Evolutionary conservation across 2,329 filamentous ascomycete genomes (phyloP), one percentile per base, ranked within the genome.

Genomic region (Aspergillus fischeri): DNA sequence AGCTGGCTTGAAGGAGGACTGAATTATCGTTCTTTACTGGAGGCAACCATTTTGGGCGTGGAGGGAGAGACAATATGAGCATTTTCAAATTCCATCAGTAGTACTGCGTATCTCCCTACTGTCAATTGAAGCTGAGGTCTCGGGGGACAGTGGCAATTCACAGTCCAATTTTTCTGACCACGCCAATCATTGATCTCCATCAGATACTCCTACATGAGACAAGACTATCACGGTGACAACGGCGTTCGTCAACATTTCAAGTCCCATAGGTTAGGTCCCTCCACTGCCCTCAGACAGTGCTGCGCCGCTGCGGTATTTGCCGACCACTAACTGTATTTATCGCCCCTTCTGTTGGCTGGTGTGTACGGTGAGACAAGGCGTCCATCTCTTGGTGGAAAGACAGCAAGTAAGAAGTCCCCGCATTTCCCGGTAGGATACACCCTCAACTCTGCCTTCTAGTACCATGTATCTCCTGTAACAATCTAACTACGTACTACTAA

Each of bases 71-170:
- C 21, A 20, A 44, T 20, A 21, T 8, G 4, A 20, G 8, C 21
- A 24, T 44, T 24, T 38, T 17, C 32, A 38, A 38, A 17, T 38
- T 7, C 32, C 14, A 7, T 7, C 32, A 38, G 32, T 38, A 38
- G 32, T 17, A 35, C 1, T 35, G 14, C 6, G 32, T 35, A 35
- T 35, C 14, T 35, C 32, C 17, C 14, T 17, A n/a, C 32, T 17
- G 14, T 3, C 32, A 17, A 17, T n/a, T 38, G 32, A 38, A 38
- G 32, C 32, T 38, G 32, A 38, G 32, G 41, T 21, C 41, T 58
- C 63, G 58, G 62, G 63, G 57, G 49, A 53, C 25, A 44, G 52
- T 51, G 28, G 49, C 28, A 53, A 45, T 42, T 38, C 52, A 53
- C 29, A 48, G 35, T 49, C 48, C 35, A 49, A 59, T 24, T 21